Base-by-base conservation (phyloP, 768 basidiomycete genomes). In the Phlegmacium glaucopus region DNA sequence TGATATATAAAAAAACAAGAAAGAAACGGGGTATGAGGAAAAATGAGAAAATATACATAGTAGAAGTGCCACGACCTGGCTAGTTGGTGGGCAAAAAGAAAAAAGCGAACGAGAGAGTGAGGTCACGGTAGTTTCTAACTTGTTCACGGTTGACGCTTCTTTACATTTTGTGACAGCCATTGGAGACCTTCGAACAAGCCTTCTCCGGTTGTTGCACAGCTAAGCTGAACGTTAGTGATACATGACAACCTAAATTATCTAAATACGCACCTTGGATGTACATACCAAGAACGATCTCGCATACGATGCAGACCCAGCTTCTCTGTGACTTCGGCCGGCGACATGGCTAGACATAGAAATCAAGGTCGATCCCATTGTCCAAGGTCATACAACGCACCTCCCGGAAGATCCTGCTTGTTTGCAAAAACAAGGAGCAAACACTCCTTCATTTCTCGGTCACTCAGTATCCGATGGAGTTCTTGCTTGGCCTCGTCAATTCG, bases 241-340 rank as follows among this genome's bases (percentile, higher is more conserved):
- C 12, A 22, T 17, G 17, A n/a, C 22, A 12, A n/a, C 46, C 25
- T n/a, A n/a, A 11, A 13, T 27, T 28, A 15, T 8, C 27, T 12
- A 10, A 26, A 17, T 22, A 67, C 80, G 58, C 68, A 95, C 89
- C 94, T 96, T 42, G 95, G 95, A 72, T 98, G 95, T 44, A 97
- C 94, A 79, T 97, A 98, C 95, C 95, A 98, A 66, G 89, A 93
- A 51, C 95, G 78, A 61, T 97, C 94, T 50, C 91, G 85, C 95
- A 98, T 97, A 57, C 87, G 78, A 66, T 96, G 90, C 54, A 98
- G 73, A 32, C 94, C 94, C 36, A 98, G 72, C 67, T 95, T 96
- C 70, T 97, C 95, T 9, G 95, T 98, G 34, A 98, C 94, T 66
- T 97, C 94, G 7, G 95, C 94, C 28, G 95, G 95, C n/a, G 93